Percentiles rank a stretch among this genome's conserved stretches.
Conservation (phyloP, 2,329 filamentous ascomycete genomes). For the Fusarium pseudograminearum region DNA sequence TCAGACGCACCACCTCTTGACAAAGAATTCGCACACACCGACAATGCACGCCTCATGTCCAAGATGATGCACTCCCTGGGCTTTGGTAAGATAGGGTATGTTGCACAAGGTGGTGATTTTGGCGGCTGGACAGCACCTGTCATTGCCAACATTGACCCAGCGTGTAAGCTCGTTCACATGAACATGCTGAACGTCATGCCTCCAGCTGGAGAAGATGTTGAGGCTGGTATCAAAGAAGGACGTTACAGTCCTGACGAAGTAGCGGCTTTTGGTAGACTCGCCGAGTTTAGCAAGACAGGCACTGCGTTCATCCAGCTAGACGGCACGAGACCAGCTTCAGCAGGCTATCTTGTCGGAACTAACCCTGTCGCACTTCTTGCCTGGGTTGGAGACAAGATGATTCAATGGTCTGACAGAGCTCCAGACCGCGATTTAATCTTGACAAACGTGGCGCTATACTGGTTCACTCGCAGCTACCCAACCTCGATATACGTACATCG, state of each 20-base stretch:
- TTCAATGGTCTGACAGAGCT: constrained; percentile 16
- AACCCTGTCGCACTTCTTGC: constrained; percentile 18
- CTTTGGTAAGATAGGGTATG: constrained; percentile 14
- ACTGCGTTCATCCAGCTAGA: constrained; percentile 27
- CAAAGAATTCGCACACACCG: background rate
- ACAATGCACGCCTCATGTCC: constrained; percentile 18
- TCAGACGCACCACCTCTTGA: constrained; percentile 1
- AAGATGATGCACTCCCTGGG: constrained; percentile 25
- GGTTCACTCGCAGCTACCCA: constrained; percentile 18
- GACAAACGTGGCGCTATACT: constrained; percentile 20
- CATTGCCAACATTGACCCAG: constrained; percentile 19
- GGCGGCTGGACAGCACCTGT: constrained; percentile 26
- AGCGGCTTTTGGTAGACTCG: background rate
- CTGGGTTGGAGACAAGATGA: constrained; percentile 28
- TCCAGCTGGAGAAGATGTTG: background rate
- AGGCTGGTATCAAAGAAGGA: background rate
- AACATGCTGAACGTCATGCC: constrained; percentile 12
- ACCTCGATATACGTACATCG: constrained; percentile 24
- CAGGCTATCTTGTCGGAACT: constrained; percentile 15
- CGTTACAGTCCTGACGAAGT: constrained; percentile 2
- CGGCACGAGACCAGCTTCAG: constrained; percentile 17
- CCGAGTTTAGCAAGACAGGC: constrained; percentile 13
- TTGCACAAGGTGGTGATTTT: constrained; percentile 31
- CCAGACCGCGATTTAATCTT: constrained; percentile 12
- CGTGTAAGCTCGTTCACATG: constrained; percentile 24